Base-by-base conservation (phyloP, 768 basidiomycete genomes). In the Leccinum arenicola region DNA sequence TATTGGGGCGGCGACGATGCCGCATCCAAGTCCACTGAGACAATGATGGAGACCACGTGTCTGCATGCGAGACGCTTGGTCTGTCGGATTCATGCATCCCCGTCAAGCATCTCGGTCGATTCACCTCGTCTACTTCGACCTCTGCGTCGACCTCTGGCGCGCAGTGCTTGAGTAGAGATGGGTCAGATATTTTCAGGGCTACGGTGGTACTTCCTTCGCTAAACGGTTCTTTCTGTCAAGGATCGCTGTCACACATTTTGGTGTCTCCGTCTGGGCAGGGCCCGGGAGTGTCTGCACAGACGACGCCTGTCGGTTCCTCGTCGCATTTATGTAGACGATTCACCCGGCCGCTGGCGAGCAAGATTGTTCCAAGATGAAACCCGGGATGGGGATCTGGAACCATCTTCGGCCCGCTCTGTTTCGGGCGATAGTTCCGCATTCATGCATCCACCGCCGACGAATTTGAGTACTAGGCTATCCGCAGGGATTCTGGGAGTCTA, bases 401-500 rank as follows among this genome's bases (percentile, higher is more conserved):
- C 31, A 3, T 23, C 29, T 0, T 31, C 29, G 29, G 9, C 29
- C 29, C 10, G 29, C 4, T 33, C 47, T 27, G 19, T 12, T 38
- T 56, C 52, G 29, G 47, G 50, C 14, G 60, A 62, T n/a, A 31
- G 31, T 31, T 10, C 9, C 31, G 38, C 59, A 29, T 27, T 57
- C n/a, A 58, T 2, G 55, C 6, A 57, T 21, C 21, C 33, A 9
- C 60, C 59, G 11, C 50, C 50, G 10, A 59, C 52, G 36, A 61
- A 58, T 56, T 55, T 55, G 9, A 51, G 53, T 9, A 27, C 54
- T 17, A 63, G 56, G 10, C 49, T 71, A 71, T 61, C 50, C 66
- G 21, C 70, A 69, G 7, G 69, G 70, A 25, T 69, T 69, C 38
- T 71, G 69, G 70, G 68, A 66, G 23, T 56, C 66, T 58, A 27